Evolutionary conservation across 768 basidiomycete genomes (phyloP).

Genomic region (Amanita muscaria): DNA sequence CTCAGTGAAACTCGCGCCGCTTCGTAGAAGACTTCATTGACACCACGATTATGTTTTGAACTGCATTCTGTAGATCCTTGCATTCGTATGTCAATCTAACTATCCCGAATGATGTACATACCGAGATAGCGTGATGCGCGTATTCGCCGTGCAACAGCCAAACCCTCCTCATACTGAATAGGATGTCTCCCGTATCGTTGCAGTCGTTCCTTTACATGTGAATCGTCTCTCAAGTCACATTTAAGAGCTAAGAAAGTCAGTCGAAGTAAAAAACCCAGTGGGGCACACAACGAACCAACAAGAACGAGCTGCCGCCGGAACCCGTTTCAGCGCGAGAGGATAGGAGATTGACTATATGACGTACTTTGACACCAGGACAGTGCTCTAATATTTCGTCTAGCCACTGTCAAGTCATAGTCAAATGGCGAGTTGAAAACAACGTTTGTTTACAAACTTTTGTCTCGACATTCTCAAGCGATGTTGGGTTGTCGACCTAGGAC

Average conservation of each 20-base stretch:
- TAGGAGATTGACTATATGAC: background rate
- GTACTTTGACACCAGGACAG: constrained; percentile 90
- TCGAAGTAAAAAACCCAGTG: constrained; percentile 5
- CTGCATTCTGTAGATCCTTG: constrained; percentile 78
- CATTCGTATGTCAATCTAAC: constrained; percentile 3
- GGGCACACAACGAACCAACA: constrained; percentile 58
- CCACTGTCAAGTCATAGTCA: constrained; percentile 49
- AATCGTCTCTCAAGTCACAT: constrained; percentile 91
- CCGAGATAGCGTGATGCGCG: constrained; percentile 90
- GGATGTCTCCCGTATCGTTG: constrained; percentile 60
- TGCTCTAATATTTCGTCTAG: constrained; percentile 86
- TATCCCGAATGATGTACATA: constrained; percentile 26
- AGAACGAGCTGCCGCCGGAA: constrained; percentile 56
- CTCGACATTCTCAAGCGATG: constrained; percentile 95
- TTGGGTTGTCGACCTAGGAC: constrained; percentile 79
- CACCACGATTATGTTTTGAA: constrained; percentile 94
- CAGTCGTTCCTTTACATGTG: constrained; percentile 59
- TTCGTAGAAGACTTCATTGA: constrained; percentile 89
- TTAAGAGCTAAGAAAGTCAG: constrained; percentile 59
- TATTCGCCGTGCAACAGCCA: constrained; percentile 83
- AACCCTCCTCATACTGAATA: constrained; percentile 88
- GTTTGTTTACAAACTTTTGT: constrained; percentile 49
- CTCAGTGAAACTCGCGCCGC: constrained; percentile 78
- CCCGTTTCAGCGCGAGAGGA: constrained; percentile 7
- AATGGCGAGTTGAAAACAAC: background rate